Evolutionary conservation across 2,329 filamentous ascomycete genomes (phyloP).

Genomic region (Diaporthe ilicicola): DNA sequence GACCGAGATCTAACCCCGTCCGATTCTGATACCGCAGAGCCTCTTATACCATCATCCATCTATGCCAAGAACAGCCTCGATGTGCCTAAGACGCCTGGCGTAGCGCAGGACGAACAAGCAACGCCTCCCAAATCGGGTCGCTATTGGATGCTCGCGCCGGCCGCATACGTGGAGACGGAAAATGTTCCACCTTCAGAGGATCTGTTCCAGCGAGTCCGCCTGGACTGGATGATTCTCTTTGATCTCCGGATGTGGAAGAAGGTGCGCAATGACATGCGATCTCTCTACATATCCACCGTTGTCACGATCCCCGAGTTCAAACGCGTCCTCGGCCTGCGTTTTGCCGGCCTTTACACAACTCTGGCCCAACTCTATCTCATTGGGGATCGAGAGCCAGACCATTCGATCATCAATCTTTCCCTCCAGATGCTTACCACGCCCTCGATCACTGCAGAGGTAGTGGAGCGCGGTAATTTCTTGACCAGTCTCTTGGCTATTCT

Average conservation of each 20-base stretch:
- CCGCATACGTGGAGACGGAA: conserved; percentile 69
- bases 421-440: conserved; percentile 96
- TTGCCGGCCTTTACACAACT: conserved; percentile 93
- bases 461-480: conserved; percentile 93
- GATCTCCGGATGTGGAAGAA: conserved; percentile 98
- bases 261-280: conserved; percentile 85
- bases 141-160: conserved; percentile 88
- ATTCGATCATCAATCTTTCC: conserved; percentile 98
- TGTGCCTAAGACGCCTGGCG: conserved; percentile 83
- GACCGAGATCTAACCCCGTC: conserved; percentile 73
- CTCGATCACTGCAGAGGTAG: conserved; percentile 94
- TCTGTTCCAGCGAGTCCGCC: conserved; percentile 84
- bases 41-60: conserved; percentile 68
- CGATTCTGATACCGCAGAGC: conserved; percentile 76
- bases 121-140: conserved; percentile 70
- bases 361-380: conserved; percentile 95
- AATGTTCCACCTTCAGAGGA: conserved; percentile 81
- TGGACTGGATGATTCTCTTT: conserved; percentile 95
- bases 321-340: conserved; percentile 88
- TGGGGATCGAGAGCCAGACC: conserved; percentile 93
- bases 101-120: conserved; percentile 49
- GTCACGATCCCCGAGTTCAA: conserved; percentile 97
- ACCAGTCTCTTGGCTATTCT: conserved; percentile 95
- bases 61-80: conserved; percentile 73
- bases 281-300: conserved; percentile 95